Evolutionary conservation across 1,284 basidiomycete genomes (phyloP).

Genomic region (Hortiboletus rubellus): DNA sequence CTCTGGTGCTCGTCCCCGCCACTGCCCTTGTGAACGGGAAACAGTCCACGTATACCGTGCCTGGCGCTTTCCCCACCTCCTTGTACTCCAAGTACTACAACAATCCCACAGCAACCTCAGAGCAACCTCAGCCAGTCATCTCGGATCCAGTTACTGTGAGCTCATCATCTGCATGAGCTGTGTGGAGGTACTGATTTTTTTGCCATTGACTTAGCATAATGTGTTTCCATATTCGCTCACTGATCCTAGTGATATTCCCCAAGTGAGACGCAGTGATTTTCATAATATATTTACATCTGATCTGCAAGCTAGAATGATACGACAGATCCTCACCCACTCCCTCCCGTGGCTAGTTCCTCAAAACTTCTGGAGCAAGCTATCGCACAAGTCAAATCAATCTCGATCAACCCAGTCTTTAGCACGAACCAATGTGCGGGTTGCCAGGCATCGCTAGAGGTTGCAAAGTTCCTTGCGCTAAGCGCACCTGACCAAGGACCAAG

Average conservation of each 20-base stretch:
- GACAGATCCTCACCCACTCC: slow-evolving; percentile 64
- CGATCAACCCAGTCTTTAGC: slow-evolving; percentile 49
- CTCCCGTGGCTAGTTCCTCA: slow-evolving; percentile 48
- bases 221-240: slow-evolving; percentile 60
- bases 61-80: slow-evolving; percentile 66
- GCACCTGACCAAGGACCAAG: slow-evolving; percentile 61
- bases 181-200: background rate
- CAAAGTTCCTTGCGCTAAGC: slow-evolving; percentile 67
- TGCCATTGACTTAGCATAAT: slow-evolving; percentile 43
- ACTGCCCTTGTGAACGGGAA: slow-evolving; percentile 16
- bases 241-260: slow-evolving; percentile 55
- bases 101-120: slow-evolving; percentile 64
- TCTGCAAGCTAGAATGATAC: slow-evolving; percentile 46
- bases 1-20: slow-evolving; percentile 7
- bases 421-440: slow-evolving; percentile 61
- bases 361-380: slow-evolving; percentile 51
- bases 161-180: background rate
- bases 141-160: slow-evolving; percentile 64
- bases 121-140: slow-evolving; percentile 69
- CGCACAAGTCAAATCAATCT: slow-evolving; percentile 54
- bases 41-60: slow-evolving; percentile 53
- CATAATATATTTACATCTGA: background rate
- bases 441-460: slow-evolving; percentile 58
- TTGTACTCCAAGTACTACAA: slow-evolving; percentile 67
- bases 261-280: slow-evolving; percentile 27